Evolutionary conservation across 176 grass and related monocot genomes (phyloP).

Genomic region (Alloteropsis semialata): DNA sequence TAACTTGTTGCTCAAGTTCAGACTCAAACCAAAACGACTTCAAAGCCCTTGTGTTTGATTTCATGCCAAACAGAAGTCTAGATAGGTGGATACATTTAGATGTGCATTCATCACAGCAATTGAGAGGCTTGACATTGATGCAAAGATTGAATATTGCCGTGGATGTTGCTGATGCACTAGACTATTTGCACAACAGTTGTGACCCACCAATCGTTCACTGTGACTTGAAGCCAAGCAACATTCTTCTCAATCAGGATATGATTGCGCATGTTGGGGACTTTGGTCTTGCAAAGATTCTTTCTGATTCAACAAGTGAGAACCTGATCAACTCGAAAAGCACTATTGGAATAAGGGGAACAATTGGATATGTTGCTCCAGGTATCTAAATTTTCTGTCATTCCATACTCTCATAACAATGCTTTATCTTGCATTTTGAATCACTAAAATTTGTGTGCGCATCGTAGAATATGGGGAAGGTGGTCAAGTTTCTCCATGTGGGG

Average conservation of each 20-base stretch:
- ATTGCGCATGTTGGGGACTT: too few relatives aligned
- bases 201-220: too few relatives aligned
- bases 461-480: conserved; percentile 29
- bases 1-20: too few relatives aligned
- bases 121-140: not conserved
- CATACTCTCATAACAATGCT: not conserved
- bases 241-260: too few relatives aligned
- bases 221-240: too few relatives aligned
- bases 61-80: conserved; percentile 38
- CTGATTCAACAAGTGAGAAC: too few relatives aligned
- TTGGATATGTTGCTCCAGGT: conserved; percentile 55
- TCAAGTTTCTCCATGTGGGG: conserved; percentile 19
- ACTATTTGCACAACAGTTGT: too few relatives aligned
- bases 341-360: conserved; percentile 46
- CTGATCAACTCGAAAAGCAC: too few relatives aligned
- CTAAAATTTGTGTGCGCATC: not conserved
- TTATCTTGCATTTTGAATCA: not conserved
- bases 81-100: conserved; percentile 1
- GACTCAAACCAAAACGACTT: conserved; percentile 30
- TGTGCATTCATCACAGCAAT: not conserved
- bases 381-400: not conserved
- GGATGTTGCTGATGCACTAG: too few relatives aligned
- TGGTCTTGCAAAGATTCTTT: too few relatives aligned
- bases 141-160: conserved; percentile 32
- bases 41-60: conserved; percentile 44